Base-by-base conservation (phyloP, 805 yeast species). In the Teunomyces lycoperdinae region DNA sequence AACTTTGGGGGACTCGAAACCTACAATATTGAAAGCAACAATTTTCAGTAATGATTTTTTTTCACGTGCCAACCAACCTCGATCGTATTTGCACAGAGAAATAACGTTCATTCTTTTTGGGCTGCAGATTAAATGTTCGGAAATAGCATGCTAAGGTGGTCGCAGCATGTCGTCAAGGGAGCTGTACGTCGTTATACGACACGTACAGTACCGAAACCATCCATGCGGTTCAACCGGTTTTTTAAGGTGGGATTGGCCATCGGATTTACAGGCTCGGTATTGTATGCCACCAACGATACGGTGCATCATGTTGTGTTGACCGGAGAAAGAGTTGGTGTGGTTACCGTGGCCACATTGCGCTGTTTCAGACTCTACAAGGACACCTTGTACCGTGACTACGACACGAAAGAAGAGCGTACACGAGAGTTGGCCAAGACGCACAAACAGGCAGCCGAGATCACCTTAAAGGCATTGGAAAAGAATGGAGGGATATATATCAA, bases 401-500 rank as follows among this genome's bases (percentile, higher is more conserved):
- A 61, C 1, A 57, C 68, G 9, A 66, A 62, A 2, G 66, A 68
- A 7, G 83, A 79, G 4, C 76, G 84, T 41, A 56, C 64, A 2
- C 54, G 59, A 3, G 92, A 84, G 0, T 65, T 92, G 43, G 66
- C 78, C 5, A 65, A 73, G 35, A 87, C 96, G 38, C 98, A 94
- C 62, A 63, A 71, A 49, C 71, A 71, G 47, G 90, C 96, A 42
- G 97, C 99, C 0, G 60, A 71, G 9, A 82, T 90, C 46, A 89
- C 99, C 0, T 72, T 89, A 47, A 67, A 71, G 38, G 97, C 97
- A 0, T 68, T 94, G 31, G 90, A 88, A 60, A 73, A 72, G 28
- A 94, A 94, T 60, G 97, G 96, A 13, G 99, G 99, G 1, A 77
- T 94, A 6, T 94, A 85, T 64, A 94, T 94, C 65, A 94, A 94